These are phyloP conservation scores for Colletotrichum navitas DNA, from an alignment of 2,329 filamentous ascomycete genomes.

Conservation along the genomic window DNA sequence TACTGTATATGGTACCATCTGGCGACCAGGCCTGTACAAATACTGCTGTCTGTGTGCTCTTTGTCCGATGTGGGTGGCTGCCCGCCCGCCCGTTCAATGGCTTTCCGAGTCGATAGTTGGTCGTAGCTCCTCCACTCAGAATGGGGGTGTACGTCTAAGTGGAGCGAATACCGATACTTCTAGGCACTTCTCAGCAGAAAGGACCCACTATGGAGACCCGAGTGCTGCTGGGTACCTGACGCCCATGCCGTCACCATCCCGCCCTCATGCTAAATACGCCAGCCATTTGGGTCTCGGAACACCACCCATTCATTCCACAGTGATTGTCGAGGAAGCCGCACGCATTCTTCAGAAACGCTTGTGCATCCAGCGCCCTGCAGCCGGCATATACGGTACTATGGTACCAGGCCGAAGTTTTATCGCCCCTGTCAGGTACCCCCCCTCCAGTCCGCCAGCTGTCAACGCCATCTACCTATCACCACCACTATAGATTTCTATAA, in stretches of 20 bases:
- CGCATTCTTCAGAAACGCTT: conserved; percentile 17
- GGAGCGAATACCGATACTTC: neutral
- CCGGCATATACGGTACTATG: too few relatives aligned
- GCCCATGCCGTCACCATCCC: neutral
- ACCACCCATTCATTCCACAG: neutral
- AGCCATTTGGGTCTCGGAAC: neutral
- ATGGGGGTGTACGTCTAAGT: neutral
- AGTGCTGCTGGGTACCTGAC: neutral
- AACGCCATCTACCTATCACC: too few relatives aligned
- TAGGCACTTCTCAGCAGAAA: neutral
- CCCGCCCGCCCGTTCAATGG: neutral
- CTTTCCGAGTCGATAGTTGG: neutral
- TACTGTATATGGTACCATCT: neutral
- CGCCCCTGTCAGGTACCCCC: too few relatives aligned
- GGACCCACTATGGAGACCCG: too few relatives aligned
- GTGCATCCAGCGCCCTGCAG: neutral
- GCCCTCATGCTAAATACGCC: neutral
- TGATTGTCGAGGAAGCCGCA: neutral
- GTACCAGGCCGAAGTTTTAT: too few relatives aligned
- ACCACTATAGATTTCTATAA: too few relatives aligned
- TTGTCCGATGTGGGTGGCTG: neutral
- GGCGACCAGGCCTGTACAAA: neutral
- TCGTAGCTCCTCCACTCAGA: conserved; percentile 5
- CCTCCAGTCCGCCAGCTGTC: too few relatives aligned
- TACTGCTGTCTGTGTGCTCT: neutral